phyloP scores from a whole-genome alignment of 768 basidiomycete species.

The Termitomyces sp. region DNA sequence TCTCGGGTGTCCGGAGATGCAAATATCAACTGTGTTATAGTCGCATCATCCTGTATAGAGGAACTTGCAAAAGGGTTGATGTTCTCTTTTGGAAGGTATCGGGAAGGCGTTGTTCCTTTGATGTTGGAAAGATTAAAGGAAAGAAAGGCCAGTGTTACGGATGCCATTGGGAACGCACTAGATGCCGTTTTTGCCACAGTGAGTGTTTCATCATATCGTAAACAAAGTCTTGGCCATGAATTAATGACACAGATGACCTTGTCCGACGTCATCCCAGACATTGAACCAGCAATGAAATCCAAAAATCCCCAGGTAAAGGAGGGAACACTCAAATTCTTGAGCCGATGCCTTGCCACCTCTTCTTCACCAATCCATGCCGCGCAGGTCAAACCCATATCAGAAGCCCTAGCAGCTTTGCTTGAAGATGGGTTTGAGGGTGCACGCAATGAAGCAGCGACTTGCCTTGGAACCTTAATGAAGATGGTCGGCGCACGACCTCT shows the following conservation, averaged over 20 bases:
- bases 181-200: slow-evolving; percentile 88
- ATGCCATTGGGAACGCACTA: slow-evolving; percentile 79
- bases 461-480: slow-evolving; percentile 89
- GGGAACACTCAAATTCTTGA: slow-evolving; percentile 82
- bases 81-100: slow-evolving; percentile 65
- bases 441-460: slow-evolving; percentile 82
- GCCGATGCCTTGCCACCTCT: slow-evolving; percentile 69
- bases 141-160: slow-evolving; percentile 85
- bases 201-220: slow-evolving; percentile 21
- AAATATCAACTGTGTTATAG: slow-evolving; percentile 93
- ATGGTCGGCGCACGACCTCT: slow-evolving; percentile 93
- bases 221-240: slow-evolving; percentile 7
- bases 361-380: slow-evolving; percentile 60
- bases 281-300: slow-evolving; percentile 67
- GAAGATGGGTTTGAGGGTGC: slow-evolving; percentile 90
- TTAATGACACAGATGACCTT: slow-evolving; percentile 56
- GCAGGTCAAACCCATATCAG: slow-evolving; percentile 80
- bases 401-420: slow-evolving; percentile 65
- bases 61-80: slow-evolving; percentile 81
- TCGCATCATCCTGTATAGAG: slow-evolving; percentile 81
- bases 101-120: slow-evolving; percentile 63
- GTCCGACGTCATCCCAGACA: slow-evolving; percentile 76
- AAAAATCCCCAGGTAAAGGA: slow-evolving; percentile 99
- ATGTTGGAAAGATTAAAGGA: slow-evolving; percentile 93
- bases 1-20: slow-evolving; percentile 81